Evolutionary conservation across 176 grass and related monocot genomes (phyloP).

Genomic region (Poa annua): DNA sequence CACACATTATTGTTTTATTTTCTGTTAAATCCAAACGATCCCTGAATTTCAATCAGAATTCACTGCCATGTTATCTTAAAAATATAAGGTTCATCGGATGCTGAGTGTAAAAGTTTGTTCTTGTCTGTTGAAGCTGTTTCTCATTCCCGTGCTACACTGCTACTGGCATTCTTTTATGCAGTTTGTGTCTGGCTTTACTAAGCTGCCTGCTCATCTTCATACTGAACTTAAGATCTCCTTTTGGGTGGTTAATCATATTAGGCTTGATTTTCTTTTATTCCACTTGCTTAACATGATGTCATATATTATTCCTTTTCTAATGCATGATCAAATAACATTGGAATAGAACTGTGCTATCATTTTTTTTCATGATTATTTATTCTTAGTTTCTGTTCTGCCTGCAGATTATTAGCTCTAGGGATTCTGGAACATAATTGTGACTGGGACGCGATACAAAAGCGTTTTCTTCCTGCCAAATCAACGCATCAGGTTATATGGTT

Average conservation of each 20-base stretch:
- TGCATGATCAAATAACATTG: slow-evolving; percentile 21
- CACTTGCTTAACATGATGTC: slow-evolving; percentile 21
- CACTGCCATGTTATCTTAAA: slow-evolving; percentile 30
- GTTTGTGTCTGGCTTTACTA: slow-evolving; percentile 31
- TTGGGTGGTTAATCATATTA: slow-evolving; percentile 37
- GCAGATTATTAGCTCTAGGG: slow-evolving; percentile 91
- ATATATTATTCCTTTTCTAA: slow-evolving; percentile 5
- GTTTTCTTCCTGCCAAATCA: slow-evolving; percentile 91
- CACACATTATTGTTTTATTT: neutral
- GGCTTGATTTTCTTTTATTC: neutral
- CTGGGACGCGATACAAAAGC: slow-evolving; percentile 83
- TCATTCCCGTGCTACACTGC: slow-evolving; percentile 33
- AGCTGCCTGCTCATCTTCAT: slow-evolving; percentile 25
- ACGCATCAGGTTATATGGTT: slow-evolving; percentile 74
- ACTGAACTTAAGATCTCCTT: slow-evolving; percentile 17
- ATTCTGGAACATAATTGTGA: slow-evolving; percentile 88
- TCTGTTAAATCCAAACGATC: slow-evolving; percentile 30
- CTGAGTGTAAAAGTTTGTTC: slow-evolving; percentile 26
- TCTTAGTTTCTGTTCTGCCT: slow-evolving; percentile 34
- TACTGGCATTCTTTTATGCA: slow-evolving; percentile 28
- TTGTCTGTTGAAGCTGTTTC: slow-evolving; percentile 14
- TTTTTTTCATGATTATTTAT: slow-evolving; percentile 24
- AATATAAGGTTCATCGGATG: slow-evolving; percentile 21
- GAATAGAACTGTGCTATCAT: slow-evolving; percentile 3
- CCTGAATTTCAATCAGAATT: slow-evolving; percentile 37